Conservation (phyloP, 352 stramenopile species). For the Pythium folliculosum region DNA sequence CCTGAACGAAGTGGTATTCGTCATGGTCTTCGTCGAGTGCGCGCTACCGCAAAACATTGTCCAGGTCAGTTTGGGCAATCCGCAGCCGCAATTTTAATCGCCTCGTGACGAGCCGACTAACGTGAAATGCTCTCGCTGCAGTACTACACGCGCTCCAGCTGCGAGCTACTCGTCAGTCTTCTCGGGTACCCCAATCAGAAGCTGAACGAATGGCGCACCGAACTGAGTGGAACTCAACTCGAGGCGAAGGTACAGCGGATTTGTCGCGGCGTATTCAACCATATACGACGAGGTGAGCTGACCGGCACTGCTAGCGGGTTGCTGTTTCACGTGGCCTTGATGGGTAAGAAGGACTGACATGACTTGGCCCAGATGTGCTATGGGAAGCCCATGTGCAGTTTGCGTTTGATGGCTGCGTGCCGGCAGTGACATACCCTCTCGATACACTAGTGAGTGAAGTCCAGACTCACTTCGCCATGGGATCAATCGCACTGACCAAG, state of each 20-base stretch:
- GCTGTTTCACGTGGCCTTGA: neutral
- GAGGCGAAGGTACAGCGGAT: slow-evolving; percentile 1
- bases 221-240: neutral
- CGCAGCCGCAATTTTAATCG: too few relatives aligned
- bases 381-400: slow-evolving; percentile 52
- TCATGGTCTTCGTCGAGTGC: slow-evolving; percentile 40
- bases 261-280: neutral
- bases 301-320: neutral
- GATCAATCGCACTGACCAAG: too few relatives aligned
- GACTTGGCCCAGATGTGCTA: slow-evolving; percentile 34
- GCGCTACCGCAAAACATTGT: slow-evolving; percentile 24
- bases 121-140: slow-evolving; percentile 4
- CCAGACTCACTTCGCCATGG: neutral
- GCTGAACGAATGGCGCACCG: slow-evolving; percentile 27
- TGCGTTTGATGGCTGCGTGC: slow-evolving; percentile 43
- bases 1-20: slow-evolving; percentile 57
- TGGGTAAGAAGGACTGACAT: neutral
- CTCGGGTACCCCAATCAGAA: slow-evolving; percentile 52
- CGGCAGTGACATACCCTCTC: slow-evolving; percentile 45
- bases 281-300: slow-evolving; percentile 27
- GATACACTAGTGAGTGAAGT: slow-evolving; percentile 37
- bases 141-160: slow-evolving; percentile 61
- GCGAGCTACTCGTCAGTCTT: slow-evolving; percentile 50
- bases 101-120: neutral
- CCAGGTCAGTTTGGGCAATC: slow-evolving; percentile 5